These are phyloP conservation scores for Trichoderma koningiopsis DNA, from an alignment of 2,329 filamentous ascomycete genomes.

Conservation along the genomic window DNA sequence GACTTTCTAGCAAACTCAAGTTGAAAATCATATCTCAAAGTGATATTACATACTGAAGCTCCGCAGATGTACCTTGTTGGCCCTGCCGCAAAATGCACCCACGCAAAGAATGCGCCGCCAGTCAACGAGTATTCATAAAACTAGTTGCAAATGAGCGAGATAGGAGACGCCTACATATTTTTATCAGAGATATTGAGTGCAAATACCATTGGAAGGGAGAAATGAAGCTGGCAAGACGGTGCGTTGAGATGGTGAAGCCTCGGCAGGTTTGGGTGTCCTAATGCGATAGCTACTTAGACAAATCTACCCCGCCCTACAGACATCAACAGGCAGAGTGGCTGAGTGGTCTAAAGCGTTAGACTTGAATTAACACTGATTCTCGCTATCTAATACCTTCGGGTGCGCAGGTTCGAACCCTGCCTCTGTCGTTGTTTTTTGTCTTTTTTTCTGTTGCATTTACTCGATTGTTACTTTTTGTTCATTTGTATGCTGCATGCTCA, in stretches of 20 bases:
- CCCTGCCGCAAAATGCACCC: no score
- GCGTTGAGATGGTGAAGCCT: neutral
- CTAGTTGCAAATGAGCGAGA: neutral
- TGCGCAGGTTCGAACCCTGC: slow-evolving; percentile 26
- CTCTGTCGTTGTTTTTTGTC: slow-evolving; percentile 16
- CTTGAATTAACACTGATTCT: slow-evolving; percentile 24
- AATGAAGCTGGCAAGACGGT: neutral
- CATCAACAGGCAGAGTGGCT: slow-evolving; percentile 22
- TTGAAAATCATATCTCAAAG: no score
- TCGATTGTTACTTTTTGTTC: neutral
- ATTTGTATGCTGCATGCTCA: neutral
- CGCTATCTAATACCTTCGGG: slow-evolving; percentile 26
- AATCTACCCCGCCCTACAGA: neutral
- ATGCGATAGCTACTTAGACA: neutral
- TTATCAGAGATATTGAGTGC: neutral
- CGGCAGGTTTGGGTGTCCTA: neutral
- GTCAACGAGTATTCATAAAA: neutral
- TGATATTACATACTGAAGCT: no score
- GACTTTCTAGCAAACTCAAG: no score
- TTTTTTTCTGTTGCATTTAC: neutral
- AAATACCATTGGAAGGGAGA: neutral
- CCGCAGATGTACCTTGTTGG: no score
- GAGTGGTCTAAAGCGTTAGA: slow-evolving; percentile 27
- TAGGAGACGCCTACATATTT: neutral
- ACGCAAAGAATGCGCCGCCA: no score